These are phyloP conservation scores for Chalciporus sp. DNA, from an alignment of 1,284 basidiomycete genomes.

Conservation along the genomic window DNA sequence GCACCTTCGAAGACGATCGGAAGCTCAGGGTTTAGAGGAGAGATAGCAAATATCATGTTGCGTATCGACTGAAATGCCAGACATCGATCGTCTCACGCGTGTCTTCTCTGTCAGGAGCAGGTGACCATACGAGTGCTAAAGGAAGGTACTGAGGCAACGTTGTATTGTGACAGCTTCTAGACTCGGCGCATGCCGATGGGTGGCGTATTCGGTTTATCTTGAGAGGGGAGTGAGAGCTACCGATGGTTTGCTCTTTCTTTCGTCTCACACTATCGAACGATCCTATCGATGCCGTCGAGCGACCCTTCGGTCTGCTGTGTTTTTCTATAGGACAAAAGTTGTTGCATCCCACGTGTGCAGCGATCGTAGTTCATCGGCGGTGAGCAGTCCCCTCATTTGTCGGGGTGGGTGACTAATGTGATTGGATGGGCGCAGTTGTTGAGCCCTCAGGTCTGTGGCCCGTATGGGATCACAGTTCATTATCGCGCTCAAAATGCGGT, in stretches of 20 bases:
- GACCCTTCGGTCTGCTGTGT: no score
- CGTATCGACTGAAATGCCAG: slow-evolving; percentile 18
- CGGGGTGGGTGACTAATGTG: no score
- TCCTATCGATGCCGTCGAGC: not conserved
- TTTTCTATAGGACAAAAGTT: no score
- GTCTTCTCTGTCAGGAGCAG: not conserved
- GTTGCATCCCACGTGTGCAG: no score
- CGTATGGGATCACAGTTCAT: no score
- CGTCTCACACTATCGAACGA: not conserved
- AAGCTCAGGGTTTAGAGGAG: slow-evolving; percentile 34
- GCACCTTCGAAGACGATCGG: slow-evolving; percentile 43
- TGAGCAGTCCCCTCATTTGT: no score
- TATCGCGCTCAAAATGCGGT: no score
- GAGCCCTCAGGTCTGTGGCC: no score
- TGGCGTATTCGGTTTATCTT: not conserved
- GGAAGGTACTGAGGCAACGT: not conserved
- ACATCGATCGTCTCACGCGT: not conserved
- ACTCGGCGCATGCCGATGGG: slow-evolving; percentile 1
- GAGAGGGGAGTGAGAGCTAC: not conserved
- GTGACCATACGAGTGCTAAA: not conserved
- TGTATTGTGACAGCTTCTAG: not conserved
- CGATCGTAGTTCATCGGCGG: no score
- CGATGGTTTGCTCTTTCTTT: not conserved
- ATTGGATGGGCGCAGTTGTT: no score
- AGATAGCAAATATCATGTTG: slow-evolving; percentile 32